Conservation (phyloP, 2,329 filamentous ascomycete genomes). For the Penicillium sp. region DNA sequence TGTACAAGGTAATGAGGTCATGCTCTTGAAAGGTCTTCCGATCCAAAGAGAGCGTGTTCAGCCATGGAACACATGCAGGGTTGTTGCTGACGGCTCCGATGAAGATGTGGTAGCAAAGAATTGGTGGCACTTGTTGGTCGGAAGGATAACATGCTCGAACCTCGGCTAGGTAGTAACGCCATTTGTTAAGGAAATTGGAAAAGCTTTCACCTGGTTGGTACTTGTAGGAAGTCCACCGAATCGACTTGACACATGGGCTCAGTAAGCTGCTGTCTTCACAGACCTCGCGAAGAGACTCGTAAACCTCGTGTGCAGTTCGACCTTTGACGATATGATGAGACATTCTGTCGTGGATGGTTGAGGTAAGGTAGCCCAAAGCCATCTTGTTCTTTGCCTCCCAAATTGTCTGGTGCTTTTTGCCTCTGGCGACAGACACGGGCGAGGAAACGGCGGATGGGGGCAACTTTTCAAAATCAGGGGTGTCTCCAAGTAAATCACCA, state of each 20-base stretch:
- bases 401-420: neutral
- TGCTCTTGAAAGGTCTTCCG: neutral
- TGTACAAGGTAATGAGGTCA: neutral
- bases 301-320: neutral
- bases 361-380: neutral
- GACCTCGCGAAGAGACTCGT: neutral
- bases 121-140: neutral
- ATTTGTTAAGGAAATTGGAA: neutral
- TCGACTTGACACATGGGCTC: neutral
- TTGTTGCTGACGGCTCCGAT: neutral
- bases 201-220: neutral
- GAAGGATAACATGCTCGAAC: neutral
- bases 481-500: too few relatives aligned
- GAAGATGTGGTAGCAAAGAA: neutral
- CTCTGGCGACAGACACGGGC: neutral
- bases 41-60: neutral
- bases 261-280: neutral
- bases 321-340: neutral
- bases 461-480: neutral
- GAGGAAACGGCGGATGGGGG: neutral
- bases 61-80: neutral
- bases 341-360: neutral
- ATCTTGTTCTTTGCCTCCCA: neutral
- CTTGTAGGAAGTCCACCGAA: neutral
- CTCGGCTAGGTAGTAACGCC: neutral